These are phyloP conservation scores for Syzygium grande DNA, from an alignment of 345 rosid species.

Conservation along the genomic window DNA sequence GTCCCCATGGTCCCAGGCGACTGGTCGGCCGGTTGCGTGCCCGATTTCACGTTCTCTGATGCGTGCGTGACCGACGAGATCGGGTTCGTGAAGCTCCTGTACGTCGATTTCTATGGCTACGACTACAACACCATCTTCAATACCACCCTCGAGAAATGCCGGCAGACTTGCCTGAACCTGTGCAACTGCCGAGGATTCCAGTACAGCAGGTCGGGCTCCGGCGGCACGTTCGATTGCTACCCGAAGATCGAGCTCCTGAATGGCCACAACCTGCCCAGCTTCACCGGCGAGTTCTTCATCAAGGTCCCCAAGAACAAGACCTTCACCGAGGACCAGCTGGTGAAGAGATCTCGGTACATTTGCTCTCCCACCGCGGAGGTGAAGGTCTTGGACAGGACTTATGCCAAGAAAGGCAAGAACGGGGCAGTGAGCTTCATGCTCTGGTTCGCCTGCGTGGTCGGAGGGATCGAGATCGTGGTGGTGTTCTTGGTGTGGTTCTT, in stretches of 20 bases:
- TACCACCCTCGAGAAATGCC: no score
- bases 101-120: no score
- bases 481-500: constrained; percentile 12
- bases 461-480: constrained; percentile 13
- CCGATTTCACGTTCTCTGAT: constrained; percentile 1
- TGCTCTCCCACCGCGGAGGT: neutral
- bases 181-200: no score
- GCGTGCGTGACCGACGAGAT: neutral
- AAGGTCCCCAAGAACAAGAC: constrained; percentile 10
- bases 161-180: no score
- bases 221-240: constrained; percentile 2
- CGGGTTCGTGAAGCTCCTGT: neutral
- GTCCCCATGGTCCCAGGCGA: constrained; percentile 2
- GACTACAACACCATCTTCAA: no score
- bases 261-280: constrained; percentile 9
- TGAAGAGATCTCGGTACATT: neutral
- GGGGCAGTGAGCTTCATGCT: constrained; percentile 13
- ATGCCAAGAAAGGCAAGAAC: neutral
- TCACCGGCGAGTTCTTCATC: constrained; percentile 7
- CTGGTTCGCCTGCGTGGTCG: constrained; percentile 19
- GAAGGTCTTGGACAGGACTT: constrained; percentile 4
- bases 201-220: no score
- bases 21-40: constrained; percentile 25
- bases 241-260: constrained; percentile 8
- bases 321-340: neutral